Evolutionary conservation across 2,329 filamentous ascomycete genomes (phyloP), one percentile per base, ranked within the genome.

Genomic region (Magnaporthiopsis poae): DNA sequence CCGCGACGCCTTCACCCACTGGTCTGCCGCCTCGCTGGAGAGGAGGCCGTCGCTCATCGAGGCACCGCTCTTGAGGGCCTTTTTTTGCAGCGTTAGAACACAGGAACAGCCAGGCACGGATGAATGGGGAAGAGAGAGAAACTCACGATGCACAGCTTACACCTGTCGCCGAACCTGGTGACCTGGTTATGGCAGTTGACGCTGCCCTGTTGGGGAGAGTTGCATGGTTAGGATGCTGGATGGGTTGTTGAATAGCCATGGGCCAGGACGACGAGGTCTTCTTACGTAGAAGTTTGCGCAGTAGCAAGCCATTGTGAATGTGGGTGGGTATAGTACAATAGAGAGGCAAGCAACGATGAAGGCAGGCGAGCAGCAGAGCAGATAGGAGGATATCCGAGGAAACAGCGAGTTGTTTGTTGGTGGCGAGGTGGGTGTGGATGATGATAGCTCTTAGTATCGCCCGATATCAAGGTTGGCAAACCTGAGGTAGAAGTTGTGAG

Each of bases 121-220:
- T 12, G n/a, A 4, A 15, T 25, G 61, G 33, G 18, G 18, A 12
- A 29, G 18, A 13, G 62, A 9, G 21, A 25, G 52, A 56, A 59
- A 33, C 63, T 64, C 46, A 64, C 63, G 52, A 64, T 59, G 39
- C 63, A 64, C 12, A 64, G 63, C 46, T 64, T 68, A 77, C 80
- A 76, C 68, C 78, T 72, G 21, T 61, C 60, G 27, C 46, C 9
- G 15, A 59, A 46, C 59, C 36, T 21, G 21, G 63, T 13, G n/a
- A 64, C 63, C 29, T 64, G 63, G 46, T 64, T 64, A 29, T 59
- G 63, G 63, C 63, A 64, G 46, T 64, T 64, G 46, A 64, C 31
- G 46, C 39, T 56, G 46, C 63, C 63, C 63, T 64, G 29, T 63
- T 63, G 27, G 11, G 25, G 13, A n/a, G 27, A 9, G 25, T n/a